Base-by-base conservation (phyloP, 371 early-diverging fungal species). In the Apophysomyces trapeziformis region DNA sequence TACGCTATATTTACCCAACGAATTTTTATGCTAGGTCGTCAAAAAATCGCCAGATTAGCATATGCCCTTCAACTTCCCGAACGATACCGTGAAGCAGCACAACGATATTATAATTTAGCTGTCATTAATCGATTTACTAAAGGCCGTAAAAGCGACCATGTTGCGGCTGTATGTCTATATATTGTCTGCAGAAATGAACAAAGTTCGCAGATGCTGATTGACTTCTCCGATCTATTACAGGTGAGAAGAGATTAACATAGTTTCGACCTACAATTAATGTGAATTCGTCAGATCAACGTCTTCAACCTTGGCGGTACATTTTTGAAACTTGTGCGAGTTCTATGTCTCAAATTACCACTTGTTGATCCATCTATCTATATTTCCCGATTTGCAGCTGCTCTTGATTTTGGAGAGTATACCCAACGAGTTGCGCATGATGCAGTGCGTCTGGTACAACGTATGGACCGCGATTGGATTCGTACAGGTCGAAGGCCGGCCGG, bases 391-490 rank as follows among this genome's bases (percentile, higher is more conserved):
- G 96, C 99, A 11, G 85, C 90, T 2, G 87, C 90, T 72, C 81
- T 99, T 35, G 95, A 98, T 69, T 98, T 99, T 83, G 97, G 95
- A 38, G 93, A 95, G 61, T 91, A 92, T 68, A 93, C 91, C 14
- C 87, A 86, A 54, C 77, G 82, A 26, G 96, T 98, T 0, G 88
- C 91, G 11, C 74, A 85, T 36, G 95, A 96, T 68, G 95, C 99
- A 0, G 78, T 92, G 21, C 88, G 96, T 16, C 76, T 99, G 14
- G 94, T 97, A 3, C 89, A 90, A 61, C 89, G 99, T 57, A 98
- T 99, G 99, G 93, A 96, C 61, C 87, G 98, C 57, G 99, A 99
- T 84, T 99, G 99, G 99, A 97, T 99, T 62, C 85, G 91, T 50
- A 90, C 89, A 1, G 99, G 99, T 47, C 89, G 99, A 70, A 87